These are phyloP conservation scores for Penicillium paneum DNA, from an alignment of 2,329 filamentous ascomycete species.

Conservation along the genomic window DNA sequence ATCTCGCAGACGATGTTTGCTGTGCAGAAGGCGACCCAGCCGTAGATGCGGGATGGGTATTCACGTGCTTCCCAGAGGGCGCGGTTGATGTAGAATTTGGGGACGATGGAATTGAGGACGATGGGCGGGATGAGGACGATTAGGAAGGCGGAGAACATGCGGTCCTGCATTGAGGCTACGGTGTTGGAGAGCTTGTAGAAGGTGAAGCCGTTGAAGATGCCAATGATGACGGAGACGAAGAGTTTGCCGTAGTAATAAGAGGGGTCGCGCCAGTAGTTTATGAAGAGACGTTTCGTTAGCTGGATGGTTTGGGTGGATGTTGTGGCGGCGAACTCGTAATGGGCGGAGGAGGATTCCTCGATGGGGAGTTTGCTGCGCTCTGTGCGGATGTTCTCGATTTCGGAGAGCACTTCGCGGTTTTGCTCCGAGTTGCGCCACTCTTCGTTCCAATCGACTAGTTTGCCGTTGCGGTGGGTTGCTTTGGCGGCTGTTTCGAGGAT, in stretches of 20 bases:
- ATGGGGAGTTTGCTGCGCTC: constrained; percentile 53
- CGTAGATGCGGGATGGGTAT: constrained; percentile 70
- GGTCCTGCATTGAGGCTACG: constrained; percentile 68
- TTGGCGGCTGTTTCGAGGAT: constrained; percentile 64
- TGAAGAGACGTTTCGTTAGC: constrained; percentile 68
- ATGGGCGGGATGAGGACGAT: constrained; percentile 66
- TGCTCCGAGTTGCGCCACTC: constrained; percentile 68
- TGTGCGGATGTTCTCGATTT: constrained; percentile 63
- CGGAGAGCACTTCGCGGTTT: constrained; percentile 55
- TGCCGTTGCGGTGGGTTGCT: constrained; percentile 53
- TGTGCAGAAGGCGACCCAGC: constrained; percentile 72
- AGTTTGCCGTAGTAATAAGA: constrained; percentile 75
- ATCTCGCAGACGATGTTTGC: constrained; percentile 72
- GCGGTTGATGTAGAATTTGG: constrained; percentile 74
- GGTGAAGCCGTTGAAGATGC: constrained; percentile 76
- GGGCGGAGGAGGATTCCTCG: constrained; percentile 36
- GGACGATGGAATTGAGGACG: constrained; percentile 68
- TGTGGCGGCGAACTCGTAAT: constrained; percentile 65
- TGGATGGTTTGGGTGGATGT: constrained; percentile 60
- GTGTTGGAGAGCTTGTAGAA: constrained; percentile 68
- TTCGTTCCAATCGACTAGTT: constrained; percentile 67
- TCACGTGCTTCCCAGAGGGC: constrained; percentile 71
- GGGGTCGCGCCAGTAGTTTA: constrained; percentile 71
- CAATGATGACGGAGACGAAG: constrained; percentile 67
- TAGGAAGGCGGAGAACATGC: constrained; percentile 71